A percentile compares a stretch with the other conserved stretches of the same genome.
phyloP scores from a whole-genome alignment of 2,329 filamentous ascomycete genomes.

The Hymenoscyphus albidus region DNA sequence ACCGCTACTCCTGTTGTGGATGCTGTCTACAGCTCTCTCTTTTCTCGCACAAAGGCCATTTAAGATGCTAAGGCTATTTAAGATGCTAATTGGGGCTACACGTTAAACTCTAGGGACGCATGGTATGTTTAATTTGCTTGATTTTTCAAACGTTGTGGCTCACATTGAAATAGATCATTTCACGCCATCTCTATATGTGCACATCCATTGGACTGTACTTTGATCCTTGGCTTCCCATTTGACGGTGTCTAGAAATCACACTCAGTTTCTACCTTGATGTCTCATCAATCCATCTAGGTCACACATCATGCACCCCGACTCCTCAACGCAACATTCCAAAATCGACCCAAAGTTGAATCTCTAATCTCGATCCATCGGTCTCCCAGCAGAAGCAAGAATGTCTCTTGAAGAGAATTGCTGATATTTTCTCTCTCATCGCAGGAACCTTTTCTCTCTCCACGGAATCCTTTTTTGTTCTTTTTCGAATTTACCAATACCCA shows the following conservation, averaged over 20 bases:
- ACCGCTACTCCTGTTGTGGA: conserved; percentile 95
- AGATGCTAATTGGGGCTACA: conserved; percentile 38
- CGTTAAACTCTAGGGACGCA: conserved; percentile 28
- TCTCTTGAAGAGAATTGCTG: background rate
- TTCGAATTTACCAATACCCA: background rate
- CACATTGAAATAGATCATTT: background rate
- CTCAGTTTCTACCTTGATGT: background rate
- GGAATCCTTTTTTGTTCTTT: background rate
- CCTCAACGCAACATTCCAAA: background rate
- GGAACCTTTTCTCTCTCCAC: background rate
- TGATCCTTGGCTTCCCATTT: background rate
- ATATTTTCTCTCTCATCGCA: background rate
- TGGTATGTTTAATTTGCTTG: conserved; percentile 17
- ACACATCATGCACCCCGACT: background rate
- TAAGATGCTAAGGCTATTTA: conserved; percentile 64
- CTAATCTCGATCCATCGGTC: background rate
- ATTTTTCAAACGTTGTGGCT: background rate
- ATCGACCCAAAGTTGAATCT: background rate
- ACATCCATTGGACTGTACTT: background rate
- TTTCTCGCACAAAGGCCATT: conserved; percentile 79
- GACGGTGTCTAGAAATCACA: background rate
- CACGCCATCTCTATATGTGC: background rate
- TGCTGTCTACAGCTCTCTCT: conserved; percentile 96
- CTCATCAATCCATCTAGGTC: background rate
- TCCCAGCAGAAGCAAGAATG: background rate